Evolutionary conservation across 2,329 filamentous ascomycete species (phyloP).

Genomic region (Cladosporium sp.): DNA sequence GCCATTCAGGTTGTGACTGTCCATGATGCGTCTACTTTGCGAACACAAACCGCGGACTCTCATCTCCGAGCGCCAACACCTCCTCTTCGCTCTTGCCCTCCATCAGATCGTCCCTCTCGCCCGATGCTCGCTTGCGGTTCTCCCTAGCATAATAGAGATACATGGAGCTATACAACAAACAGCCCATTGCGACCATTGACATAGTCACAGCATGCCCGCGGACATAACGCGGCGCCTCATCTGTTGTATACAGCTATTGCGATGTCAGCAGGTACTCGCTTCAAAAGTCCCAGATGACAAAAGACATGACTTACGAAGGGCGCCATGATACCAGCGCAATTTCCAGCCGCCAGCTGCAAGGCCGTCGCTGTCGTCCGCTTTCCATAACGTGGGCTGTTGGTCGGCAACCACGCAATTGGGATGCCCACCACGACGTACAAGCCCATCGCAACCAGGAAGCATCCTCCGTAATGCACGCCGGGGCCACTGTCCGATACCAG

Average conservation of each 20-base stretch:
- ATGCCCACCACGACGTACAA: conserved; percentile 57
- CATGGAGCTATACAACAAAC: conserved; percentile 18
- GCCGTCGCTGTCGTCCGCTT: conserved; percentile 69
- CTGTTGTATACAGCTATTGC: conserved; percentile 39
- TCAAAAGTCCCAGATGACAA: conserved; percentile 9
- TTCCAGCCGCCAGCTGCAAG: conserved; percentile 64
- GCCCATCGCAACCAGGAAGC: conserved; percentile 68
- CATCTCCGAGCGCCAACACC: conserved; percentile 62
- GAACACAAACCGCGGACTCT: conserved; percentile 18
- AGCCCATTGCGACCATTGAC: conserved; percentile 37
- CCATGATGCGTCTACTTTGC: not conserved
- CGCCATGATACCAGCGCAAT: conserved; percentile 62
- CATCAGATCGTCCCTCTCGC: conserved; percentile 58
- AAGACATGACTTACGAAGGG: conserved; percentile 47
- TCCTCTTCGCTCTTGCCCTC: conserved; percentile 58
- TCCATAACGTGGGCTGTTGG: conserved; percentile 67
- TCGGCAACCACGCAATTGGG: conserved; percentile 52
- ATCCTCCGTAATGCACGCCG: conserved; percentile 67
- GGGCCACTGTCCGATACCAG: conserved; percentile 55
- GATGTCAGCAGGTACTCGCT: conserved; percentile 24
- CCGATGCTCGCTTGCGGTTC: conserved; percentile 41
- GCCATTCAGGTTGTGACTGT: too few species aligned
- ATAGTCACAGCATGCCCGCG: conserved; percentile 49
- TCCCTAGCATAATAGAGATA: conserved; percentile 33
- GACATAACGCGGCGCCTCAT: conserved; percentile 41